phyloP scores from a whole-genome alignment of 1,284 basidiomycete genomes.

The Xerocomus minutiporus region DNA sequence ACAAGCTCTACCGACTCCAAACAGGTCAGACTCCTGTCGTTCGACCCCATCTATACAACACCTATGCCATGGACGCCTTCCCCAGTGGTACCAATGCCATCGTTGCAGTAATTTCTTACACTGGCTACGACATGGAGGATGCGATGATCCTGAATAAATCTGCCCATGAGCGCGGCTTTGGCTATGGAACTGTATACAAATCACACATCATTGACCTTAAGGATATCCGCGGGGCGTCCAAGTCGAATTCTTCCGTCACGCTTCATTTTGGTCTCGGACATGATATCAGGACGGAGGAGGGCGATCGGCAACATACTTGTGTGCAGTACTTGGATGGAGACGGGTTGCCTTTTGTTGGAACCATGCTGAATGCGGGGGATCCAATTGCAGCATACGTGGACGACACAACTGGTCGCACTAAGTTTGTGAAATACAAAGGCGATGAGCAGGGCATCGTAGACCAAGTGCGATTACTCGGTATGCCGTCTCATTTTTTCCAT shows the following conservation, averaged over 20 bases:
- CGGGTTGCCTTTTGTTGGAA: constrained; percentile 81
- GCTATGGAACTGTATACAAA: constrained; percentile 96
- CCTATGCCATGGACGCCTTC: constrained; percentile 98
- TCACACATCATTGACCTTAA: constrained; percentile 89
- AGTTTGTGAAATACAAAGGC: constrained; percentile 94
- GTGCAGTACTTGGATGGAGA: constrained; percentile 73
- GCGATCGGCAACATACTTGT: constrained; percentile 54
- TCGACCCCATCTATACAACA: constrained; percentile 86
- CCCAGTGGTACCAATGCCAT: constrained; percentile 98
- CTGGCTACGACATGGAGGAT: constrained; percentile 99
- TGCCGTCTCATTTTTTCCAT: constrained; percentile 1
- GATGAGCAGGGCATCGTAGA: constrained; percentile 92
- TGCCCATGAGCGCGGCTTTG: constrained; percentile 96
- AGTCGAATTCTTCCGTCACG: constrained; percentile 49
- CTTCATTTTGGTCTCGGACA: constrained; percentile 86
- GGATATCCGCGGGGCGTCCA: constrained; percentile 67
- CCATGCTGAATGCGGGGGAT: constrained; percentile 70
- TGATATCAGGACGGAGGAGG: constrained; percentile 61
- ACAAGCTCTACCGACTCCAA: constrained; percentile 97
- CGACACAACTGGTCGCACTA: constrained; percentile 80
- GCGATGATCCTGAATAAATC: constrained; percentile 99
- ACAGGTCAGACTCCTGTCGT: constrained; percentile 95
- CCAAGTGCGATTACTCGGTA: constrained; percentile 87
- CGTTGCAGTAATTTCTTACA: constrained; percentile 99
- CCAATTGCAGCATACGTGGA: constrained; percentile 85